Conservation (phyloP, 306 rosid genomes). For the Spatholobus suberectus region DNA sequence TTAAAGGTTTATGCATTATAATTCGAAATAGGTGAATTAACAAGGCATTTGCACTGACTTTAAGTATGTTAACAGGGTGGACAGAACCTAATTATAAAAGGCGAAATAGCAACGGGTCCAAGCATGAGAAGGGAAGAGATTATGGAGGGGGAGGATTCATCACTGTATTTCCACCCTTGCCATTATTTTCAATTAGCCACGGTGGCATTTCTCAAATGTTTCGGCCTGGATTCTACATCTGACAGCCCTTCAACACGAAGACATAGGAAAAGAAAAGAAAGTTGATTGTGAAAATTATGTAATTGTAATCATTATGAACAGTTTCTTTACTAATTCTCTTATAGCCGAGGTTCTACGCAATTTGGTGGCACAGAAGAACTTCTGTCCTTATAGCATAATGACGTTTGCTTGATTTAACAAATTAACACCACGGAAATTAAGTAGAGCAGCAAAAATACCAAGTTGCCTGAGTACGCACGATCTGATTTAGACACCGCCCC, state of each 20-base stretch:
- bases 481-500: conserved; percentile 1
- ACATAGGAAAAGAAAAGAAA: conserved; percentile 56
- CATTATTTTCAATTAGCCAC: conserved; percentile 69
- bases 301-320: background rate
- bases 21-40: conserved; percentile 13
- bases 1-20: conserved; percentile 1
- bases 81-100: conserved; percentile 46
- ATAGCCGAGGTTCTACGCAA: background rate
- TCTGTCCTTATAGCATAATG: background rate
- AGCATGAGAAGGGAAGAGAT: conserved; percentile 57
- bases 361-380: background rate
- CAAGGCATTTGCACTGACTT: conserved; percentile 23
- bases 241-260: conserved; percentile 51
- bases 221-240: conserved; percentile 68
- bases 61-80: conserved; percentile 54
- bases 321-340: background rate
- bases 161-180: conserved; percentile 62
- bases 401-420: background rate
- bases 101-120: conserved; percentile 53
- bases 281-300: conserved; percentile 40
- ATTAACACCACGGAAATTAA: background rate
- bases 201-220: conserved; percentile 80
- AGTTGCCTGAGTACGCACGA: background rate
- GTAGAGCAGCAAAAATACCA: background rate
- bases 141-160: conserved; percentile 48